Base-by-base conservation (phyloP, 2,329 filamentous ascomycete genomes). In the Cladosporium sp. region DNA sequence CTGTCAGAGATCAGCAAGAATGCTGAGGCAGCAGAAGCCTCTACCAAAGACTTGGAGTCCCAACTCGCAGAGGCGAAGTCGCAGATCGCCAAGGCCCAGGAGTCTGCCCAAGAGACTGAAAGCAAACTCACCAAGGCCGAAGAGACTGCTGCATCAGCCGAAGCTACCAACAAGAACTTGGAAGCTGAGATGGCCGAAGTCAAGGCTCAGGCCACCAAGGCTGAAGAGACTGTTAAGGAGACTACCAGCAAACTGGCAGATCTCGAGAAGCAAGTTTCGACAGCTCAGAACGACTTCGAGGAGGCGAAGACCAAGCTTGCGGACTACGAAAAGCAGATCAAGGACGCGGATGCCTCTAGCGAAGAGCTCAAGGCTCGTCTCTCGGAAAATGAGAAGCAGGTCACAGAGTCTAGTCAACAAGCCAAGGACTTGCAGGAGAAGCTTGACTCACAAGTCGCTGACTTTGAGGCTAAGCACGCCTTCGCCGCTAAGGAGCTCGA, bases 391-490 rank as follows among this genome's bases (percentile, higher is more conserved):
- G 51, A 57, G 10, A 47, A 55, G 18, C 24, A 34, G 8, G 5
- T 26, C 2, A 32, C 36, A 4, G 28, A 54, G 21, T 28, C 34
- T 11, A 24, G 55, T 7, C 24, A 47, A 11, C 54, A 15, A 14
- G 26, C 52, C 10, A 52, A 54, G 8, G 51, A 64, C 30, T 15
- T 49, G 26, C 34, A 64, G 36, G 8, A 10, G 7, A 55, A 57
- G 36, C 51, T 64, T 11, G 38, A 54, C 18, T 24, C 26, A 24
- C 61, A 64, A 26, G 51, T 34, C 11, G 18, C 26, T 15, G 61
- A 64, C 36, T 64, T 57, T 38, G 51, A 64, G 26, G 61, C 61
- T 2, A 64, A 64, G 51, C 51, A 57, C 15, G 61, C 61, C 4
- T 64, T 24, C 26, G 21, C 30, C 1, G 51, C 24, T 1, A 60